Conservation (phyloP, 139 green algal species). For the Nannochloris sp. region DNA sequence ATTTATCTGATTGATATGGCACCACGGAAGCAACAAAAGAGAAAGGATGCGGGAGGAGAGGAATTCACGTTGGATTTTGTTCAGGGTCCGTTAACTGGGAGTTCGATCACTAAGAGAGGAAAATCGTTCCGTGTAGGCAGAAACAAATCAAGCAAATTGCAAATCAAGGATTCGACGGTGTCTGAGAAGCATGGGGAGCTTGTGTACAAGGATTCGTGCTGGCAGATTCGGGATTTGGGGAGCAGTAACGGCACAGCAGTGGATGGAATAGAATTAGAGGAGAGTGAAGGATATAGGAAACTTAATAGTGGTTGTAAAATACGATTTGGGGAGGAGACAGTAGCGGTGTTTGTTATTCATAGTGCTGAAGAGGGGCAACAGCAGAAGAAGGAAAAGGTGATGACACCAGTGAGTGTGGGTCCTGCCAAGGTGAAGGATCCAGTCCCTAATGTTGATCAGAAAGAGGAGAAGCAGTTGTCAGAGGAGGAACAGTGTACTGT, state of each 20-base stretch:
- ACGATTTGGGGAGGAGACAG: neutral
- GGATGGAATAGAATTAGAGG: constrained; percentile 32
- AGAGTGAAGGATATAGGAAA: neutral
- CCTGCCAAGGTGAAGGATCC: too few species aligned
- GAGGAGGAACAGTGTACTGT: constrained; percentile 16
- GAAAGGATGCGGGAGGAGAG: too few species aligned
- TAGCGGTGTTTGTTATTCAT: neutral
- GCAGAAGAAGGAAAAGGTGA: neutral
- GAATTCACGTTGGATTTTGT: constrained; percentile 3
- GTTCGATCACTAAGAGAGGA: neutral
- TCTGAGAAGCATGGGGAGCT: constrained; percentile 61
- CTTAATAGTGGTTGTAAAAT: constrained; percentile 1
- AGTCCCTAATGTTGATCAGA: too few species aligned
- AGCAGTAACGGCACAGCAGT: constrained; percentile 60
- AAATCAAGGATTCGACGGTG: constrained; percentile 56
- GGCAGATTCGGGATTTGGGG: constrained; percentile 43
- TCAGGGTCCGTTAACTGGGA: constrained; percentile 4
- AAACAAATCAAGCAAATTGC: constrained; percentile 26
- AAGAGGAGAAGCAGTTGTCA: neutral
- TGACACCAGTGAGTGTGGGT: too few species aligned
- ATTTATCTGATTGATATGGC: too few species aligned
- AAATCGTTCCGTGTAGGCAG: constrained; percentile 13
- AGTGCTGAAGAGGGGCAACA: constrained; percentile 2
- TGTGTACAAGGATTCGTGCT: constrained; percentile 23
- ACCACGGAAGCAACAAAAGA: too few species aligned